These are phyloP conservation scores for Fusarium incarnatum DNA, from an alignment of 2,329 filamentous ascomycete species.

Conservation along the genomic window DNA sequence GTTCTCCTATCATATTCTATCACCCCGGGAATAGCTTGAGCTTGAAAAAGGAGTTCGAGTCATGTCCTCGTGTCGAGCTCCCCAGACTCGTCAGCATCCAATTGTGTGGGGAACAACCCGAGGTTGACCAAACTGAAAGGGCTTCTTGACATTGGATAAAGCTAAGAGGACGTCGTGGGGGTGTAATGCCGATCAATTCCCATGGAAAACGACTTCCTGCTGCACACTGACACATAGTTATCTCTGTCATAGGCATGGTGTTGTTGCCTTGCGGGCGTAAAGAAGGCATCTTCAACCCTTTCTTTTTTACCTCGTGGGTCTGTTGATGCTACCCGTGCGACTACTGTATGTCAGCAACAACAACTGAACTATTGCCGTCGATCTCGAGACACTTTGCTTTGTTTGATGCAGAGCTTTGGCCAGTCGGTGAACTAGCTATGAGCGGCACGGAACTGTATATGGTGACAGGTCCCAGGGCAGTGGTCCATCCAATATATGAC, in stretches of 20 bases:
- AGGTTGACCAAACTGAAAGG: background rate
- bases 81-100: slow-evolving; percentile 16
- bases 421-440: background rate
- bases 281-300: slow-evolving; percentile 17
- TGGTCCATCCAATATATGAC: slow-evolving; percentile 1
- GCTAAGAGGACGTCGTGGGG: slow-evolving; percentile 2
- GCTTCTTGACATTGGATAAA: slow-evolving; percentile 15
- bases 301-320: slow-evolving; percentile 7
- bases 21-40: slow-evolving; percentile 19
- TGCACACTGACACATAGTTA: slow-evolving; percentile 12
- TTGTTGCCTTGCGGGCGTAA: slow-evolving; percentile 16
- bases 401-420: slow-evolving; percentile 5
- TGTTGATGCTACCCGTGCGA: slow-evolving; percentile 18
- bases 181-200: slow-evolving; percentile 19
- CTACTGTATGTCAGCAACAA: background rate
- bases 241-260: slow-evolving; percentile 1
- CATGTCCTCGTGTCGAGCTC: slow-evolving; percentile 5
- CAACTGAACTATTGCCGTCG: slow-evolving; percentile 4
- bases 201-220: slow-evolving; percentile 1
- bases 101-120: slow-evolving; percentile 8
- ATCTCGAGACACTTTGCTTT: slow-evolving; percentile 4
- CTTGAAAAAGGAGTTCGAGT: slow-evolving; percentile 12
- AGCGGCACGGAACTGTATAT: background rate
- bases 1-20: background rate
- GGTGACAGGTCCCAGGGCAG: background rate